Evolutionary conservation across 768 basidiomycete genomes (phyloP).

Genomic region (Cubamyces sp.): DNA sequence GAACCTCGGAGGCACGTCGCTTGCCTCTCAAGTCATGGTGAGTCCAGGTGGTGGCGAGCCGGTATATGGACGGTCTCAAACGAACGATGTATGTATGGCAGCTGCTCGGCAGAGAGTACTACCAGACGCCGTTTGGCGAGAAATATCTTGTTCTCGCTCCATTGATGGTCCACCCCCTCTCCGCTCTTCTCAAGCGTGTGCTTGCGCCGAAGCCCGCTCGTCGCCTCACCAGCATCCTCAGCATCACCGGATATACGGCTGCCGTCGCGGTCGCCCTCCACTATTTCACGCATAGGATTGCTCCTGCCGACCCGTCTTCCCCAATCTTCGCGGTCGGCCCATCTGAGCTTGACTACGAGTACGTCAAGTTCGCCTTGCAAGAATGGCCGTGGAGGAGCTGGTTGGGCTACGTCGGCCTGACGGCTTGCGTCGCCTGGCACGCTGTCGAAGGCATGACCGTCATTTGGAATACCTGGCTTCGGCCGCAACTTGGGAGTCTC

Average conservation of each 20-base stretch:
- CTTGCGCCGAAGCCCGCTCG: slow-evolving; percentile 44
- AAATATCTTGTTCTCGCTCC: slow-evolving; percentile 69
- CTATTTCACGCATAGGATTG: slow-evolving; percentile 65
- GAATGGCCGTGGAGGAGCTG: slow-evolving; percentile 65
- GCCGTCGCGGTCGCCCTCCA: slow-evolving; percentile 70
- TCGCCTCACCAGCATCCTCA: slow-evolving; percentile 49
- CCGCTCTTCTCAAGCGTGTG: slow-evolving; percentile 63
- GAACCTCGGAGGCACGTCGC: slow-evolving; percentile 66
- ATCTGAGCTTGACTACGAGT: slow-evolving; percentile 81
- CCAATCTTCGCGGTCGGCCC: slow-evolving; percentile 69
- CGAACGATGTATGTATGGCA: slow-evolving; percentile 32
- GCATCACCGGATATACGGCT: slow-evolving; percentile 64
- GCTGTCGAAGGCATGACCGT: slow-evolving; percentile 61
- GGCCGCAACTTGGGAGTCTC: slow-evolving; percentile 32
- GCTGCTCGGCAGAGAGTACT: slow-evolving; percentile 86
- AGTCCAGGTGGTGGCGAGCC: slow-evolving; percentile 28
- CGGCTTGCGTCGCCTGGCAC: slow-evolving; percentile 60
- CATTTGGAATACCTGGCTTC: slow-evolving; percentile 55
- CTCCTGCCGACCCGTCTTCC: slow-evolving; percentile 48
- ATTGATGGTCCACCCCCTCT: slow-evolving; percentile 62
- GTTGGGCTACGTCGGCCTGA: slow-evolving; percentile 65
- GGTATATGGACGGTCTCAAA: too few species aligned
- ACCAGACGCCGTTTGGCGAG: slow-evolving; percentile 74
- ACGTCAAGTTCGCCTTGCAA: slow-evolving; percentile 72
- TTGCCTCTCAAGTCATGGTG: slow-evolving; percentile 79